Percentiles rank a stretch among this genome's conserved stretches.
These are phyloP conservation scores for Kwoniella botswanensis DNA, from an alignment of 768 basidiomycete species.

Conservation along the genomic window DNA sequence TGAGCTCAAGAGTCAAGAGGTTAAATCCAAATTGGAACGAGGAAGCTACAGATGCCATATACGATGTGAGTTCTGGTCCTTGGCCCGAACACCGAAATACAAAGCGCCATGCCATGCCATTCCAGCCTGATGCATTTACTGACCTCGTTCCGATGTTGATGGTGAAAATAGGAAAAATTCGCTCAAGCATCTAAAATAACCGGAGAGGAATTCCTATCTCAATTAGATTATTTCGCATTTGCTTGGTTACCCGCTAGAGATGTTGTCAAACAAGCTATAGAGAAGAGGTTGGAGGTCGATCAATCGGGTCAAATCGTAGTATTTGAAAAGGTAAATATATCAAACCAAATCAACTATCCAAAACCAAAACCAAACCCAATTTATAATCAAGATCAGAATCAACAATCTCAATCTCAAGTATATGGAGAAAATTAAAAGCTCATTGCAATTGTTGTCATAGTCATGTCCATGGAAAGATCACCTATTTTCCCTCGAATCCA, in stretches of 20 bases:
- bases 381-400: too few species aligned
- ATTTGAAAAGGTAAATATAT: constrained; percentile 67
- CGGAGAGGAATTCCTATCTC: constrained; percentile 80
- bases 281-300: constrained; percentile 68
- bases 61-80: constrained; percentile 68
- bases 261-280: constrained; percentile 69
- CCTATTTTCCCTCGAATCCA: constrained; percentile 81
- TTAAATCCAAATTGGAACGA: constrained; percentile 96
- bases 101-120: too few species aligned
- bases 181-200: constrained; percentile 77
- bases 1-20: constrained; percentile 78
- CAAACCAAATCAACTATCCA: background rate
- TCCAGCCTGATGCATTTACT: background rate
- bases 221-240: constrained; percentile 79
- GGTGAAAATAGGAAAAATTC: constrained; percentile 68
- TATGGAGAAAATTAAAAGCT: background rate
- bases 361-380: too few species aligned
- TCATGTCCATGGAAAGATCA: constrained; percentile 71
- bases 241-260: constrained; percentile 93
- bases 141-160: too few species aligned
- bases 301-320: constrained; percentile 76
- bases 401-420: too few species aligned
- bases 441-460: constrained; percentile 19
- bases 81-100: too few species aligned
- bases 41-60: constrained; percentile 65